phyloP scores from a whole-genome alignment of 768 basidiomycete species.

The Pleurotus sapidus region DNA sequence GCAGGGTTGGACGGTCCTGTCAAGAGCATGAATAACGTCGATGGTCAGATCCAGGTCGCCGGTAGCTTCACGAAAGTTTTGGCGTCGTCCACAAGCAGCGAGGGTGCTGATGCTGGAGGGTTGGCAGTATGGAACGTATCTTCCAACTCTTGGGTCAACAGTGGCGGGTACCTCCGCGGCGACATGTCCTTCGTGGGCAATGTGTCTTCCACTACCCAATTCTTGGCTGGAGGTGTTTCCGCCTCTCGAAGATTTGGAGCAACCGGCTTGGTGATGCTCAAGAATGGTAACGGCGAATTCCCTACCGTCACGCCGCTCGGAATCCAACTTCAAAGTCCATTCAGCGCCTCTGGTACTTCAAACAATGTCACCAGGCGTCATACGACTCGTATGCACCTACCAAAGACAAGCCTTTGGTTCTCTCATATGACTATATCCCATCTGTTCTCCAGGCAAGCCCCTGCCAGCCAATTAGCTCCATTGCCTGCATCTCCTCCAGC shows the following conservation, averaged over 20 bases:
- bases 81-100: conserved; percentile 24
- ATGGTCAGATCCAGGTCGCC: conserved; percentile 56
- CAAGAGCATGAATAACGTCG: conserved; percentile 48
- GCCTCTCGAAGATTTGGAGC: conserved; percentile 66
- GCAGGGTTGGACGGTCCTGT: conserved; percentile 80
- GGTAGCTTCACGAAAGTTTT: conserved; percentile 70
- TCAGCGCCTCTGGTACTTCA: conserved; percentile 26
- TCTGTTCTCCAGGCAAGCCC: conserved; percentile 52
- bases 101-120: conserved; percentile 47
- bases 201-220: conserved; percentile 56
- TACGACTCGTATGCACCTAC: conserved; percentile 8
- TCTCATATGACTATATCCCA: conserved; percentile 40
- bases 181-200: conserved; percentile 69
- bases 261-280: conserved; percentile 74
- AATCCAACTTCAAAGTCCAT: conserved; percentile 46
- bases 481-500: conserved; percentile 57
- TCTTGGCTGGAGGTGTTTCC: conserved; percentile 66
- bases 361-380: conserved; percentile 19
- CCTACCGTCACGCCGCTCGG: conserved; percentile 63
- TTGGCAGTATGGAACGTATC: conserved; percentile 74
- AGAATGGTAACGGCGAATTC: conserved; percentile 55
- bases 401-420: conserved; percentile 44
- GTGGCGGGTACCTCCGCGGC: conserved; percentile 72
- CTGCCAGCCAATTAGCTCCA: conserved; percentile 34
- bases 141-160: conserved; percentile 64